These are phyloP conservation scores for Asterella californica DNA, from an alignment of 225 moss, liverwort and hornwort genomes.

Conservation along the genomic window DNA sequence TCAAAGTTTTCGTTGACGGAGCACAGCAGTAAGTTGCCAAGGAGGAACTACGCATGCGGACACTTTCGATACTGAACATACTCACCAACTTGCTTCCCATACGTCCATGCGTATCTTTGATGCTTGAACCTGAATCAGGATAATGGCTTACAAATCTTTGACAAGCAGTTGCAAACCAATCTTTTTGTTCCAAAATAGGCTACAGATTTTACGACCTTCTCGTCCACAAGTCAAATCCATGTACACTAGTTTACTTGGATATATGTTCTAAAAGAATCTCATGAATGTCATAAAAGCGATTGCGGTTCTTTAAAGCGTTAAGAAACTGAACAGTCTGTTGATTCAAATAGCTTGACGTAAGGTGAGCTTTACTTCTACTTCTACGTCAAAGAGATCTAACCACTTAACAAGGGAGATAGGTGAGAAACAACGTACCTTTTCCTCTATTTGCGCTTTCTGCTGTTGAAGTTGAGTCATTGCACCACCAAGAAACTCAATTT, in stretches of 20 bases:
- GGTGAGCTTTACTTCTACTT: not conserved
- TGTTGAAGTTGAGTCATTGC: constrained; percentile 69
- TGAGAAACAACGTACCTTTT: constrained; percentile 46
- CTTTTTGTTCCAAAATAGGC: not conserved
- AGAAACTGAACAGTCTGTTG: not conserved
- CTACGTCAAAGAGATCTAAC: not conserved
- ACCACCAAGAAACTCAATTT: constrained; percentile 69
- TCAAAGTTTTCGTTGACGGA: not conserved
- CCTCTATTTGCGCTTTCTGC: constrained; percentile 63
- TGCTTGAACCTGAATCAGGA: constrained; percentile 55
- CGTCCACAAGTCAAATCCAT: not conserved
- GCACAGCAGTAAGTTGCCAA: not conserved
- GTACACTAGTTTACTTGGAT: not conserved
- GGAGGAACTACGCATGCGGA: not conserved
- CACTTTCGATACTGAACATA: not conserved
- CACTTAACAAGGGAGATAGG: not conserved
- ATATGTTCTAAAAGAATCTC: not conserved
- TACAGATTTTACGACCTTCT: not conserved
- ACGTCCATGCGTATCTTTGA: constrained; percentile 52
- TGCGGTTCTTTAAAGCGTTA: not conserved
- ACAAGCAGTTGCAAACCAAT: not conserved
- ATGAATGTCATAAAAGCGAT: not conserved
- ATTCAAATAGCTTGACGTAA: not conserved
- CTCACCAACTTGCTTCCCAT: constrained; percentile 71
- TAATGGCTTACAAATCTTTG: not conserved